These are phyloP conservation scores for Fusarium lyarnte DNA, from an alignment of 2,329 filamentous ascomycete genomes.

Conservation along the genomic window DNA sequence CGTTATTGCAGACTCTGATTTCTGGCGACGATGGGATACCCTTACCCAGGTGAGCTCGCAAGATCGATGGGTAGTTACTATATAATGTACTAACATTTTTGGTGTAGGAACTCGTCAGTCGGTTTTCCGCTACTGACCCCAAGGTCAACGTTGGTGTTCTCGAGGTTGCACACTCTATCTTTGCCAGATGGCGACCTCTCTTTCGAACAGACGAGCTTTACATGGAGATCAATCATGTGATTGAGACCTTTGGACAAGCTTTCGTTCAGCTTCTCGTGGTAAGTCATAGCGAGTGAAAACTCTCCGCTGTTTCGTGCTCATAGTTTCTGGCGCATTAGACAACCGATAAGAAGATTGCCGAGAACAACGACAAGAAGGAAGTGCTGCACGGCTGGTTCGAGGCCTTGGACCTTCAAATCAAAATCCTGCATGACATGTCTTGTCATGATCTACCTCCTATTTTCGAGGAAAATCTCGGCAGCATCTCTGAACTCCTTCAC, in stretches of 20 bases:
- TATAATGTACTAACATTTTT: slow-evolving; percentile 10
- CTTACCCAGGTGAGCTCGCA: slow-evolving; percentile 74
- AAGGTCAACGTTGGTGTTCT: slow-evolving; percentile 92
- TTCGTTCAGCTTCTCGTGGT: slow-evolving; percentile 84
- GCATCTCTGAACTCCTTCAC: slow-evolving; percentile 82
- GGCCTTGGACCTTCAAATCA: slow-evolving; percentile 87
- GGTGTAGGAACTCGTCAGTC: slow-evolving; percentile 81
- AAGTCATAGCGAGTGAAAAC: slow-evolving; percentile 42
- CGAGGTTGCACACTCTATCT: slow-evolving; percentile 98
- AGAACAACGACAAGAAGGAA: slow-evolving; percentile 78
- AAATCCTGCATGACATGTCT: slow-evolving; percentile 96
- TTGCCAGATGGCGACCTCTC: slow-evolving; percentile 92
- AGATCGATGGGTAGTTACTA: no score
- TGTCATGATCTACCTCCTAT: slow-evolving; percentile 94
- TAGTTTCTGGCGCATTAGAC: slow-evolving; percentile 53
- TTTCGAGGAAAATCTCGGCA: slow-evolving; percentile 87
- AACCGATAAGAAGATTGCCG: slow-evolving; percentile 76
- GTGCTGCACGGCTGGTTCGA: slow-evolving; percentile 81
- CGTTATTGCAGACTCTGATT: slow-evolving; percentile 97
- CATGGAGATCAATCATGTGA: slow-evolving; percentile 95
- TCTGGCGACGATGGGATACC: slow-evolving; percentile 97
- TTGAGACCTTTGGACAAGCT: slow-evolving; percentile 82
- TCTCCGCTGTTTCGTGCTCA: slow-evolving; percentile 21
- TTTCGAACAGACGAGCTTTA: slow-evolving; percentile 94
- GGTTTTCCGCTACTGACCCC: slow-evolving; percentile 82